Evolutionary conservation across 176 grass and related monocot species (phyloP), one percentile per base, ranked within the genome.

Genomic region (Poa annua): DNA sequence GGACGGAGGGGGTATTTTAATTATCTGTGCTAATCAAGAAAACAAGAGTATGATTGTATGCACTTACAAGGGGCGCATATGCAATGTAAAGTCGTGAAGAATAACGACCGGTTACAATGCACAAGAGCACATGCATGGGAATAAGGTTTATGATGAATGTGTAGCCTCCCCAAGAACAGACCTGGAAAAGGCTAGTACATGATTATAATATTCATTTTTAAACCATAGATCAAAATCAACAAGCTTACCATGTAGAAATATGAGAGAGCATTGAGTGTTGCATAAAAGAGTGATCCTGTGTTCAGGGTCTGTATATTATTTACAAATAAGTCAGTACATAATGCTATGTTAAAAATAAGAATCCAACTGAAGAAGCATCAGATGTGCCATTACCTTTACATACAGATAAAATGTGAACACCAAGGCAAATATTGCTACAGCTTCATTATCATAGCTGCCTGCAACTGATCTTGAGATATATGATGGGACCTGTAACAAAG

Each of bases 61-160:
- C 59, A 92, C 97, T 99, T 89, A 99, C 97, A 85, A 99, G 91
- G 83, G 97, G 97, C 39, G 93, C 93, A 89, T 99, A 99, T 32
- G 97, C 93, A 92, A 99, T 96, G 84, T 99, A 99, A 68, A 99
- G 91, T 7, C 97, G 88, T 13, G 91, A 89, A 74, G 97, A 99
- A 80, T 96, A 99, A 57, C 97, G 97, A 24, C 97, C 97, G 42
- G 97, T 99, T 81, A 99, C 86, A 89, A 99, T 96, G 73, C 97
- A 99, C 75, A 99, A 66, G 13, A 99, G 91, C 63, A 99, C 97
- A 66, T 99, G 97, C 89, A 99, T 99, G 25, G 97, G 97, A 71
- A 99, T 99, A 79, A 99, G 93, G 82, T 99, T 99, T 66, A 99
- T 96, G 74, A 99, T 99, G 88, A 99, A 99, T 76, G 97, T 99